phyloP scores from a whole-genome alignment of 768 basidiomycete genomes.

The Gautieria morchelliformis region DNA sequence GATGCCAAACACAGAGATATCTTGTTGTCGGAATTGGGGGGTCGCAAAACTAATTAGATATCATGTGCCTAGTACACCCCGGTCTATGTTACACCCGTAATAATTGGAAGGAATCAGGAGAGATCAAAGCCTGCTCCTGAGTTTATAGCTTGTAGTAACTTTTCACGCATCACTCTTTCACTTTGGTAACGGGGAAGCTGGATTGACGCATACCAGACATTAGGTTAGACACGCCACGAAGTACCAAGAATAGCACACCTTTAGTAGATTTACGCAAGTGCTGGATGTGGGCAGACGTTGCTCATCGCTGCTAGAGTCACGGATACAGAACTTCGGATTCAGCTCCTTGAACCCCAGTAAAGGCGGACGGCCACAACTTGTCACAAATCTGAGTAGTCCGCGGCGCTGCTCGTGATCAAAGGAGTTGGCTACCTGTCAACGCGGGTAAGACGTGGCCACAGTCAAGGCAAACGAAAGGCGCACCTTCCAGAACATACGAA shows the following conservation, averaged over 20 bases:
- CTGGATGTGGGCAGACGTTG: constrained; percentile 65
- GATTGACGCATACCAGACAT: not conserved
- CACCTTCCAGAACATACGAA: constrained; percentile 78
- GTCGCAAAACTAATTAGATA: not conserved
- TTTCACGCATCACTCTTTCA: constrained; percentile 55
- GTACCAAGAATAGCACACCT: constrained; percentile 36
- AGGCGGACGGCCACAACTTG: constrained; percentile 85
- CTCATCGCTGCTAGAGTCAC: constrained; percentile 69
- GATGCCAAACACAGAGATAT: constrained; percentile 6
- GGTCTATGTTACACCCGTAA: not conserved
- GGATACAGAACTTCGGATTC: constrained; percentile 79
- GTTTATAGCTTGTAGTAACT: constrained; percentile 79
- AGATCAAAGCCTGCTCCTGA: constrained; percentile 90
- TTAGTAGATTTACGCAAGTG: constrained; percentile 88
- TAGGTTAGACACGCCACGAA: not conserved
- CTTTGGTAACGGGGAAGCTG: constrained; percentile 65
- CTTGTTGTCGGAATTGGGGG: constrained; percentile 4
- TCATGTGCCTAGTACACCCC: not conserved
- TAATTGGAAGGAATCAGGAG: constrained; percentile 35
- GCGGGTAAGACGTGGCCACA: not conserved
- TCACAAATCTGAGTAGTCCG: constrained; percentile 80
- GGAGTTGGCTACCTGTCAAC: constrained; percentile 54
- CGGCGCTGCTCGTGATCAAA: constrained; percentile 77
- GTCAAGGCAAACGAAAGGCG: constrained; percentile 14
- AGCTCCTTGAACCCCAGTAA: constrained; percentile 86